Base-by-base conservation (phyloP, 1,139 yeast genomes). In the Geotrichum bryndzae region DNA sequence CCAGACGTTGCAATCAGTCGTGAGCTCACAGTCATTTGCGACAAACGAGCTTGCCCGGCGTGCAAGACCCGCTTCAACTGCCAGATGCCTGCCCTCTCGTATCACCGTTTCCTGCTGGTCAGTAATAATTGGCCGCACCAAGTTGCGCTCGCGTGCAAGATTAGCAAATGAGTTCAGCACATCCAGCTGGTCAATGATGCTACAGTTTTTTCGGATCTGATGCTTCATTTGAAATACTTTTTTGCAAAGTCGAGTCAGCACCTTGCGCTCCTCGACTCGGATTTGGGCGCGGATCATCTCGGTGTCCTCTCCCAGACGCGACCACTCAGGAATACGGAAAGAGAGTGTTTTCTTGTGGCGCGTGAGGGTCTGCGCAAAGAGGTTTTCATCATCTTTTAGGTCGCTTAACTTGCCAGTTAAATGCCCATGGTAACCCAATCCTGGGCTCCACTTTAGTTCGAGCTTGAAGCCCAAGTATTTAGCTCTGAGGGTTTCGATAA, bases 21-120 rank as follows among this genome's bases (percentile, higher is more conserved):
- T 66, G 10, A 84, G 69, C 0, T 74, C 67, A 67, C 89, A 83
- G 69, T 86, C 85, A 71, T 94, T 94, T 0, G 87, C 78, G 0
- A 82, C 82, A 70, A 91, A 94, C 63, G 80, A 80, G 29, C 72
- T 73, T 15, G 78, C 78, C 60, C 77, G 78, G 4, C 63, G 57
- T 41, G 65, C 66, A 60, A 94, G 74, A 0, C 96, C 88, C 2
- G 86, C 82, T 70, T 94, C 98, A 1, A 94, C 99, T 13, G 90
- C 91, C n/a, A 89, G 73, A 73, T 94, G 98, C 27, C 97, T 79
- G 0, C 98, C 98, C 61, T 74, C 67, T 67, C 63, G 51, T 67
- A 80, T 65, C 61, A 72, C 57, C 66, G 72, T 18, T 68, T 65
- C 62, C 87, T 73, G 15, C 71, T 77, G 33, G 75, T 80, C 72